These are phyloP conservation scores for Chaetomium tenue DNA, from an alignment of 495 filamentous ascomycete genomes.

Conservation along the genomic window DNA sequence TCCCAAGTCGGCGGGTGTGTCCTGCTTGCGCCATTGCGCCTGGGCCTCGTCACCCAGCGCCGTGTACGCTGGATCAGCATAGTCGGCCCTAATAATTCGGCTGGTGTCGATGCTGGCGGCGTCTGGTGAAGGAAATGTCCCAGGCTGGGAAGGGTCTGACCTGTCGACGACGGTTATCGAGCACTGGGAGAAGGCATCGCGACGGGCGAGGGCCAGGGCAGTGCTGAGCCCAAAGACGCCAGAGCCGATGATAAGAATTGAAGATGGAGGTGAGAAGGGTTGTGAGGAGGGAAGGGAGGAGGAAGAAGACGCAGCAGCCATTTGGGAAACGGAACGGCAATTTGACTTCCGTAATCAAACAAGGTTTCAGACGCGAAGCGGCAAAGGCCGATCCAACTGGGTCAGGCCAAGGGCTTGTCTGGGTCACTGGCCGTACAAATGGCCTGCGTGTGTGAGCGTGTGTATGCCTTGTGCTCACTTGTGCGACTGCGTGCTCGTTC, in stretches of 20 bases:
- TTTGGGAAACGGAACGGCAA: slow-evolving; percentile 19
- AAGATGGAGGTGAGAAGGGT: slow-evolving; percentile 39
- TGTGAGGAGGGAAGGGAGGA: slow-evolving; percentile 24
- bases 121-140: slow-evolving; percentile 63
- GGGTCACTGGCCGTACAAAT: background rate
- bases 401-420: background rate
- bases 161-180: slow-evolving; percentile 69
- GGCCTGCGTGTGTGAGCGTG: background rate
- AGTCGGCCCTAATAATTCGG: slow-evolving; percentile 80
- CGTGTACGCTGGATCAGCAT: slow-evolving; percentile 69
- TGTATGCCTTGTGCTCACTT: background rate
- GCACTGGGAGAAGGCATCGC: slow-evolving; percentile 53
- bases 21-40: slow-evolving; percentile 64
- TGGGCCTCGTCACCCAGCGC: slow-evolving; percentile 66
- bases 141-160: slow-evolving; percentile 43
- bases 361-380: slow-evolving; percentile 15
- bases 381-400: slow-evolving; percentile 9
- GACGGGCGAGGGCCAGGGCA: slow-evolving; percentile 58
- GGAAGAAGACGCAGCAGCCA: slow-evolving; percentile 11
- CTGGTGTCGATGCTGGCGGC: slow-evolving; percentile 72
- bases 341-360: slow-evolving; percentile 11
- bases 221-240: slow-evolving; percentile 77
- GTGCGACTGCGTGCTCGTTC: background rate
- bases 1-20: slow-evolving; percentile 52
- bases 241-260: slow-evolving; percentile 72